Conservation (phyloP, 345 rosid species). For the Acer saccharum region DNA sequence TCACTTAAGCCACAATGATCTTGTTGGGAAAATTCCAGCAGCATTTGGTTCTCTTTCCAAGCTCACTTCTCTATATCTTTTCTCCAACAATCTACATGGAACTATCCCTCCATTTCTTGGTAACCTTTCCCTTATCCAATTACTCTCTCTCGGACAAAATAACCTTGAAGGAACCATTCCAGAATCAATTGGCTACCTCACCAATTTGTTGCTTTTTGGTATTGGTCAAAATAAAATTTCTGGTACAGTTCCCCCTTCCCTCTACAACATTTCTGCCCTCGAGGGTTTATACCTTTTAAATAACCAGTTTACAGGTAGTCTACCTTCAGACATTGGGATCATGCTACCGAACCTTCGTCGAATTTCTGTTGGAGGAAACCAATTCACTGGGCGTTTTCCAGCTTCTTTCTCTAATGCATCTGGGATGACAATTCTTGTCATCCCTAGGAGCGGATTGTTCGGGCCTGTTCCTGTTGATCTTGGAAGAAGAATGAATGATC, state of each 20-base stretch:
- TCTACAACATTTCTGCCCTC: constrained; percentile 13
- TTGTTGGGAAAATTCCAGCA: constrained; percentile 11
- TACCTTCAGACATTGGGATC: constrained; percentile 21
- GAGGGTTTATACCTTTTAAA: background rate
- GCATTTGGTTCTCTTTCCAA: background rate
- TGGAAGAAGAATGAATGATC: constrained; percentile 13
- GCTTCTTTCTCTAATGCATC: constrained; percentile 35
- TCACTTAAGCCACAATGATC: background rate
- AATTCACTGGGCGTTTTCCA: constrained; percentile 34
- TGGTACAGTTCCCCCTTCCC: background rate
- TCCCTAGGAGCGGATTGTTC: background rate
- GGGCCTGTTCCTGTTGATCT: constrained; percentile 25
- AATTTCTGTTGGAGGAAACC: constrained; percentile 21
- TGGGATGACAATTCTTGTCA: background rate
- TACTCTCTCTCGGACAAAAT: background rate
- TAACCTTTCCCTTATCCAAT: constrained; percentile 2
- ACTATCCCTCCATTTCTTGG: constrained; percentile 16
- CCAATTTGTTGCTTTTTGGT: background rate
- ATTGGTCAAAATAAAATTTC: background rate
- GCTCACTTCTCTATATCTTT: background rate
- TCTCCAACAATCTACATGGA: too few species aligned
- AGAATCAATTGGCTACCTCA: constrained; percentile 2
- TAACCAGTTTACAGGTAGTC: constrained; percentile 17
- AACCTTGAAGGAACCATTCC: constrained; percentile 13
- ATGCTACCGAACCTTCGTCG: constrained; percentile 12